Conservation (phyloP, 2,329 filamentous ascomycete genomes). For the Ophiocordyceps unilateralis region DNA sequence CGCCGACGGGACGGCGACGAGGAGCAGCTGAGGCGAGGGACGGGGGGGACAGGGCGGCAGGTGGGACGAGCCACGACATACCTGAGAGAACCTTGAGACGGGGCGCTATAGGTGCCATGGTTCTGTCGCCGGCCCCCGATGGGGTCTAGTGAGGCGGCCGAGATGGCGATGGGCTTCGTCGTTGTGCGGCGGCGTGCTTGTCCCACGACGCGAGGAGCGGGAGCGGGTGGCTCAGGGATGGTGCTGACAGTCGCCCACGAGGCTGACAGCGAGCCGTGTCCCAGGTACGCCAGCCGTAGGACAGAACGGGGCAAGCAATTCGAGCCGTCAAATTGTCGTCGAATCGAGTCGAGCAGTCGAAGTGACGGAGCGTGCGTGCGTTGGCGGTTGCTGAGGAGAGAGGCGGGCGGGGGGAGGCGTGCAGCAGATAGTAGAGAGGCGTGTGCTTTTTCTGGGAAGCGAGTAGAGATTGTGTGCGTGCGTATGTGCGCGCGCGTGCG, state of each 20-base stretch:
- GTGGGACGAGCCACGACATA: conserved; percentile 27
- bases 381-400: neutral
- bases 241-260: conserved; percentile 2
- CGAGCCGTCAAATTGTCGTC: neutral
- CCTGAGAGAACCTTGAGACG: conserved; percentile 44
- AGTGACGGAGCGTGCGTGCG: neutral
- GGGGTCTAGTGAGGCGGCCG: conserved; percentile 16
- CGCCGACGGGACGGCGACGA: conserved; percentile 4
- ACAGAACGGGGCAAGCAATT: neutral
- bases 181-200: conserved; percentile 11
- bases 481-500: neutral
- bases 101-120: conserved; percentile 42
- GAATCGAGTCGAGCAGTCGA: neutral
- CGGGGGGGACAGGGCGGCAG: conserved; percentile 6
- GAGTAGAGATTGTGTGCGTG: neutral
- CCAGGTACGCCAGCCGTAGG: conserved; percentile 1
- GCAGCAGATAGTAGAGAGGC: neutral
- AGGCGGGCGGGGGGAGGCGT: neutral
- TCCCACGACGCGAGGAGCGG: conserved; percentile 8
- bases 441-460: neutral
- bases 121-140: conserved; percentile 16
- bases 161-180: conserved; percentile 13
- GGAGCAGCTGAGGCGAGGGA: neutral
- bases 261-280: conserved; percentile 4
- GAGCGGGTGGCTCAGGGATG: conserved; percentile 8